Evolutionary conservation across 305 asterid genomes (phyloP), one percentile per base, ranked within the genome.

Genomic region (Rubia tinctorum): DNA sequence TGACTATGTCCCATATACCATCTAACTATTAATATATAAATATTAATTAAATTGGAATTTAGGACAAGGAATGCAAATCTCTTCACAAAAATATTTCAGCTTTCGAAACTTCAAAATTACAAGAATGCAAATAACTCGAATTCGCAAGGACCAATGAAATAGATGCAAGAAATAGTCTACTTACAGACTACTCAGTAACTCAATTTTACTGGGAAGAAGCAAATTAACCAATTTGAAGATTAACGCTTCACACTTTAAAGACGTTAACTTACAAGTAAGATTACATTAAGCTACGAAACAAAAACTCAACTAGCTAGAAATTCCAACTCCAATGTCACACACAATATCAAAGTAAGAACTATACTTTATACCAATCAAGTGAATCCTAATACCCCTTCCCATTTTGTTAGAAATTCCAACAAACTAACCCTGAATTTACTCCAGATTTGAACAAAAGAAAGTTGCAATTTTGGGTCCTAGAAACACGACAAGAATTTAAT

Each of bases 401-500:
- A 1, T 34, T 23, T 61, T 27, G 1, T 61, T 34, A 55, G 59
- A 75, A 22, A 61, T 13, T 12, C 43, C 40, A 51, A 42, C 56
- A 45, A 62, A 43, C 22, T 20, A 43, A n/a, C 69, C 45, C 72
- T 30, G 18, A 37, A 27, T 12, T 40, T 11, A 37, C 27, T 27
- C 6, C 30, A 59, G 67, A 40, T 62, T 70, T 27, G 62, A 39
- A 49, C 58, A 47, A 23, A 18, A 2, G 30, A 66, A 4, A 69
- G 27, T 39, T 66, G 10, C 55, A 66, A 43, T 66, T 66, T 34
- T 40, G 71, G 71, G 71, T 42, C 71, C n/a, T 43, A 3, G 11
- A 39, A 40, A 65, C 22, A 34, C 18, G 44, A 30, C 30, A 65
- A 10, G 51, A 61, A 69, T 30, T 40, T 34, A 61, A 69, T 12